Evolutionary conservation across 805 yeast species (phyloP), one percentile per base, ranked within the genome.

Genomic region (Zygoascus flipseniorum): DNA sequence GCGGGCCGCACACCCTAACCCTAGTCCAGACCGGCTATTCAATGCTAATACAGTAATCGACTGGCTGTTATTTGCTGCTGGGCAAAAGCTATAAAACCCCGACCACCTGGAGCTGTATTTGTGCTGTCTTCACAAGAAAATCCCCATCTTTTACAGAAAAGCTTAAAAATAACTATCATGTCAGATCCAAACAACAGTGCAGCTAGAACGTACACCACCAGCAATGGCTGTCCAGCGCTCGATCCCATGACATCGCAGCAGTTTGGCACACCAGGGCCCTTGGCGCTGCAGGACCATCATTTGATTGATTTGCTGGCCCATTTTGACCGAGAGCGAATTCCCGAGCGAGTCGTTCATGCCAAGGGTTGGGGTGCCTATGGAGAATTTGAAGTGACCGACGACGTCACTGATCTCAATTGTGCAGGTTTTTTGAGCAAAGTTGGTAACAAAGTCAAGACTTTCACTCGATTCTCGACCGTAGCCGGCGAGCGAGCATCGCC

Each of bases 291-390:
- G 68, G 96, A 88, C 68, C 83, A 85, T 72, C 82, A 82, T 66
- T 72, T 88, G 70, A 76, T 88, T 62, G 96, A 88, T 64, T 78
- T 88, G 1, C 70, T 88, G 54, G 90, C 95, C 19, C 96, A 87
- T 69, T 88, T 88, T 63, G 95, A 86, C 72, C 77, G 95, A 61
- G 96, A 88, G 71, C 76, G 96, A 70, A 85, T 88, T 59, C 96
- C 96, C 11, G 96, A 89, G 73, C 78, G 96, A 71, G 95, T 88
- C 54, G 96, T 89, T 37, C 96, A 88, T 66, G 96, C 96, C 52
- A 88, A 88, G 68, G 96, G 96, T 61, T 85, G 90, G 13, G 96
- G 96, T 65, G 96, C 96, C 9, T 86, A 76, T 67, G 96, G 96
- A 60, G 78, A 76, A 60, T 89, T 89, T 67, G 95, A 86, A 69